A percentile compares a stretch with the other conserved stretches of the same genome.
These are phyloP conservation scores for Ruellia speciosa DNA, from an alignment of 305 asterid genomes.

Conservation along the genomic window DNA sequence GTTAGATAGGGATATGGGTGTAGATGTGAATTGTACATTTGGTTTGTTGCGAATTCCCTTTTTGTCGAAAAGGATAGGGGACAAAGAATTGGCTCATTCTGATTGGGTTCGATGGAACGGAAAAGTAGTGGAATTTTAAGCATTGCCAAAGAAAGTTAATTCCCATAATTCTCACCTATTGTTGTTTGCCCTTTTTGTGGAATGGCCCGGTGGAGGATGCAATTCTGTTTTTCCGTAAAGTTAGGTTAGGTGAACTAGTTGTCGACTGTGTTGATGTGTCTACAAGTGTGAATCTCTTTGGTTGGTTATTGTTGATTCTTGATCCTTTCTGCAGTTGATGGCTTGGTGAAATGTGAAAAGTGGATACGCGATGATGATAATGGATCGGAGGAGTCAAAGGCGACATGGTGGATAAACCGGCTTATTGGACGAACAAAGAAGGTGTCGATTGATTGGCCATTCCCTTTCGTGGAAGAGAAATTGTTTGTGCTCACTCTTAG, in stretches of 20 bases:
- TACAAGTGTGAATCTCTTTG: too few species aligned
- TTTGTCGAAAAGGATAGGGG: too few species aligned
- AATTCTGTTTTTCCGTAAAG: neutral
- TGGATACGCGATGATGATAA: constrained; percentile 65
- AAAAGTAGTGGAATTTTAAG: too few species aligned
- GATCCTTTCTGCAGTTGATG: constrained; percentile 47
- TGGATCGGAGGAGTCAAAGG: constrained; percentile 50
- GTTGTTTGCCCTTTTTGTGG: neutral
- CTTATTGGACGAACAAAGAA: constrained; percentile 56
- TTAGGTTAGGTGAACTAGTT: neutral
- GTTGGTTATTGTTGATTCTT: neutral
- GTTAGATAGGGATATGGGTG: too few species aligned
- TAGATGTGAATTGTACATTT: too few species aligned
- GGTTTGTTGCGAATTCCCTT: too few species aligned
- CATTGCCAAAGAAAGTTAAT: too few species aligned
- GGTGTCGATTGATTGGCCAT: constrained; percentile 63
- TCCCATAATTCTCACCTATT: too few species aligned
- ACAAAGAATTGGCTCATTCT: too few species aligned
- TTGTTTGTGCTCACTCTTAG: constrained; percentile 68
- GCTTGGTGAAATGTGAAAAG: constrained; percentile 58
- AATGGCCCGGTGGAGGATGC: neutral
- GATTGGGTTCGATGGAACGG: too few species aligned
- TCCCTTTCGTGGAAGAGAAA: constrained; percentile 61
- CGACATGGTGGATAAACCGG: constrained; percentile 69
- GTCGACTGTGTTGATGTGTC: neutral